phyloP scores from a whole-genome alignment of 805 yeast species.

The Wickerhamiella kurtzmanii region DNA sequence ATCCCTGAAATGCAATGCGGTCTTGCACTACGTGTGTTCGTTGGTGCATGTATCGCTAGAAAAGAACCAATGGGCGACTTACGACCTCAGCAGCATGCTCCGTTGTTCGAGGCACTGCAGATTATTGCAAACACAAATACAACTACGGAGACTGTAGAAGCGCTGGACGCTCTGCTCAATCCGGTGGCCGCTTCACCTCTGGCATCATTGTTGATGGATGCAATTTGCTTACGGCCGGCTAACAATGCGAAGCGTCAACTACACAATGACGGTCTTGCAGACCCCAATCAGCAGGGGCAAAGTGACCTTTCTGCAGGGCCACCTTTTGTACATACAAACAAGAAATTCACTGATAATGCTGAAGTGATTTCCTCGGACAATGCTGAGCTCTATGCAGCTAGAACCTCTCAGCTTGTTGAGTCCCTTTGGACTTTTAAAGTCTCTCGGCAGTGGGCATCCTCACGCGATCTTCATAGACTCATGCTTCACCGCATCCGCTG shows the following conservation, averaged over 20 bases:
- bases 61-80: not conserved
- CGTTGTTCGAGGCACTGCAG: constrained; percentile 4
- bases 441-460: constrained; percentile 6
- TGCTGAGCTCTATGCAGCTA: not conserved
- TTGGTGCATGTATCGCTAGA: not conserved
- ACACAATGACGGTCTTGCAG: no score
- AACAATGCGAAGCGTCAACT: not conserved
- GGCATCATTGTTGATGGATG: constrained; percentile 7
- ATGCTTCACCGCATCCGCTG: constrained; percentile 17
- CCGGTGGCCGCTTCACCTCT: constrained; percentile 2
- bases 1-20: not conserved
- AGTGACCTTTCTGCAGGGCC: no score
- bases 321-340: no score
- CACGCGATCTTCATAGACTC: constrained; percentile 19
- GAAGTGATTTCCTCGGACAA: no score
- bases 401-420: not conserved
- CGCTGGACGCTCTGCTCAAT: constrained; percentile 1
- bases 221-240: not conserved
- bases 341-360: no score
- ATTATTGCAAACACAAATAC: not conserved
- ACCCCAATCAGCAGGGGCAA: no score
- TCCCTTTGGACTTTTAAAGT: constrained; percentile 26
- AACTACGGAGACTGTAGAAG: not conserved
- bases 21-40: not conserved
- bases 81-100: not conserved